Base-by-base conservation (phyloP, 208 protist genomes). In the Leptomonas seymouri region DNA sequence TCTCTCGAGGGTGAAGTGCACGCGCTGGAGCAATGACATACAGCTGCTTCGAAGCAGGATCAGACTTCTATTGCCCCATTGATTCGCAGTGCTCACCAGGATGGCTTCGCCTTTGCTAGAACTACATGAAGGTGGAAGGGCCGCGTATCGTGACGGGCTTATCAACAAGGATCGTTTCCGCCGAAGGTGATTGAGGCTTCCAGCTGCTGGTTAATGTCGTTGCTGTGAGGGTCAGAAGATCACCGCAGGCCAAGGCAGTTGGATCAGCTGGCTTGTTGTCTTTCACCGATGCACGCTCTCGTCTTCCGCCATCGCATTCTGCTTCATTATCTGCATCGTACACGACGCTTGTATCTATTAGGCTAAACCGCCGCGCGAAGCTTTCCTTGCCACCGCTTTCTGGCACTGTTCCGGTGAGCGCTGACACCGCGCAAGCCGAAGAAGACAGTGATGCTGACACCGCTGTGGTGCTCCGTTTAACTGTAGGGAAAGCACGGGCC, bases 311-410 rank as follows among this genome's bases (percentile, higher is more conserved):
- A 9, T 28, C 34, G 15, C 45, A 20, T 21, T 62, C 56, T 0
- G 34, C 56, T 20, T 62, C 56, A 41, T 49, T 49, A 41, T 62
- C 56, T 2, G 56, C 56, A 8, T 62, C 56, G 39, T 62, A 62
- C 15, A 34, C 30, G 34, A 45, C 20, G 27, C 34, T 34, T 20
- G 4, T 45, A 12, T 45, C 34, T 2, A 59, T 45, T 15, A 27
- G 7, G 1, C 34, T 15, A 14, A 23, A 30, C 1, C 20, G 31
- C 4, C 23, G 18, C 54, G 15, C 28, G 25, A 23, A 3, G 3
- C 23, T 54, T 28, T 54, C 23, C 21, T 23, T 9, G 34, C 34
- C 34, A 12, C 34, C 34, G 9, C 34, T 9, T 39, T 9, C 34
- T 39, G 3, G 7, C 34, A 12, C 34, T 39, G 49, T 54, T 49